Percentiles rank a stretch among this genome's conserved stretches.
These are phyloP conservation scores for Monascus ruber DNA, from an alignment of 2,329 filamentous ascomycete species.

Conservation along the genomic window DNA sequence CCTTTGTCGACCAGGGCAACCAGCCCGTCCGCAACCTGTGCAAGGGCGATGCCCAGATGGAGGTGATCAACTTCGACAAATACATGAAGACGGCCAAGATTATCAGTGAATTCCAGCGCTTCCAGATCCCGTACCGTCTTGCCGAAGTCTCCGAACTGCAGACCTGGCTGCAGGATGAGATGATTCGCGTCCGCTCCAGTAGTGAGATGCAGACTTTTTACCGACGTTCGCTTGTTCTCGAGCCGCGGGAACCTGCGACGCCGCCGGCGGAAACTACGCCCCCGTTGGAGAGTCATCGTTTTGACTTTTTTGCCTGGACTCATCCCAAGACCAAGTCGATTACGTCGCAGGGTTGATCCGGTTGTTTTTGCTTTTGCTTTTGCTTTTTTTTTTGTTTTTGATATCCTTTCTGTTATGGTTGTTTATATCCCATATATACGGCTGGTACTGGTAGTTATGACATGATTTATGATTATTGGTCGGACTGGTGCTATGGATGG, in stretches of 20 bases:
- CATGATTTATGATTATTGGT: too few species aligned
- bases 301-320: constrained; percentile 43
- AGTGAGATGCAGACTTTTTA: constrained; percentile 59
- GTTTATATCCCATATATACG: too few species aligned
- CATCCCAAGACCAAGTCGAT: constrained; percentile 31
- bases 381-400: too few species aligned
- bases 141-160: constrained; percentile 78
- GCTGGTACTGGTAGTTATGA: too few species aligned
- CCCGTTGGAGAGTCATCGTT: constrained; percentile 37
- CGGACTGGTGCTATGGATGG: too few species aligned
- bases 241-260: constrained; percentile 44
- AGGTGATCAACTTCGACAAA: constrained; percentile 96
- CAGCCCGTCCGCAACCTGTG: constrained; percentile 69
- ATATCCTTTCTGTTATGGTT: too few species aligned
- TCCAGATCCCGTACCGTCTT: constrained; percentile 86
- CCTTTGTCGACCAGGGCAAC: constrained; percentile 92
- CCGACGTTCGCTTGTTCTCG: constrained; percentile 71
- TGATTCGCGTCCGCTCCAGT: constrained; percentile 59
- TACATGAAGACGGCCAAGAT: constrained; percentile 90
- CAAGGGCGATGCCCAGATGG: constrained; percentile 52
- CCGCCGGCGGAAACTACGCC: constrained; percentile 16
- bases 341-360: too few species aligned
- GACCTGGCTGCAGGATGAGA: constrained; percentile 78
- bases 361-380: too few species aligned
- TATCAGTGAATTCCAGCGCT: constrained; percentile 88